A percentile compares a stretch with the other conserved stretches of the same genome.
Conservation (phyloP, 495 filamentous ascomycete genomes). For the Aspergillus campestris region DNA sequence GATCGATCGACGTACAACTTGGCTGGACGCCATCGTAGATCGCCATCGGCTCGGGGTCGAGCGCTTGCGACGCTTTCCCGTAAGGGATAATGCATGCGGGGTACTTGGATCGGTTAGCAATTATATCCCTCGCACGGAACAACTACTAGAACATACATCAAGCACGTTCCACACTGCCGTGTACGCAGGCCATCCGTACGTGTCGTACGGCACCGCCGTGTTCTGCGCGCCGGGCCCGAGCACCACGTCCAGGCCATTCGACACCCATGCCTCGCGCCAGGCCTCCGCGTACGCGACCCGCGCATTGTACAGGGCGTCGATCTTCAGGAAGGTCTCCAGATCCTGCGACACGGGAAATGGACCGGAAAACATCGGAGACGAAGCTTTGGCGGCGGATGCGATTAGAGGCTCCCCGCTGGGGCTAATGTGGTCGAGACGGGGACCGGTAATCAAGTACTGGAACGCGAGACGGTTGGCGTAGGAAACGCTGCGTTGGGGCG, state of each 20-base stretch:
- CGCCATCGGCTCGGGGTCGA: constrained; percentile 25
- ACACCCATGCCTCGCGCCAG: constrained; percentile 17
- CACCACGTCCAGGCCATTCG: constrained; percentile 34
- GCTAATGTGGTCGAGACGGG: constrained; percentile 15
- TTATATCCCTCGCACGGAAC: background rate
- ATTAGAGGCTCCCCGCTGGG: constrained; percentile 22
- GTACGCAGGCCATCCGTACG: constrained; percentile 42
- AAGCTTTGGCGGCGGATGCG: constrained; percentile 7
- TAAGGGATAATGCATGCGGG: constrained; percentile 31
- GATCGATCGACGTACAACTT: constrained; percentile 19
- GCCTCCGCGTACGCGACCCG: constrained; percentile 4
- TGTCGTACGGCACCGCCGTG: constrained; percentile 44
- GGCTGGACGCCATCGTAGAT: constrained; percentile 21
- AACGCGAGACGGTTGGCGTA: constrained; percentile 21
- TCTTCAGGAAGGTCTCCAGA: constrained; percentile 10
- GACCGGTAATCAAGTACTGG: constrained; percentile 24
- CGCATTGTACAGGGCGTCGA: constrained; percentile 5
- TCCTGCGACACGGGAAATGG: constrained; percentile 6
- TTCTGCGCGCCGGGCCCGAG: constrained; percentile 38
- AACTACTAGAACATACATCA: constrained; percentile 30
- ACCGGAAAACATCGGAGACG: constrained; percentile 21
- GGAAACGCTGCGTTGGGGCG: constrained; percentile 3
- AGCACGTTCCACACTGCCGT: constrained; percentile 44
- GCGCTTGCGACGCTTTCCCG: constrained; percentile 20
- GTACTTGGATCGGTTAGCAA: constrained; percentile 17